A percentile compares a stretch with the other conserved stretches of the same genome.
These are phyloP conservation scores for Fusarium chlamydosporum DNA, from an alignment of 2,329 filamentous ascomycete species.

Conservation along the genomic window DNA sequence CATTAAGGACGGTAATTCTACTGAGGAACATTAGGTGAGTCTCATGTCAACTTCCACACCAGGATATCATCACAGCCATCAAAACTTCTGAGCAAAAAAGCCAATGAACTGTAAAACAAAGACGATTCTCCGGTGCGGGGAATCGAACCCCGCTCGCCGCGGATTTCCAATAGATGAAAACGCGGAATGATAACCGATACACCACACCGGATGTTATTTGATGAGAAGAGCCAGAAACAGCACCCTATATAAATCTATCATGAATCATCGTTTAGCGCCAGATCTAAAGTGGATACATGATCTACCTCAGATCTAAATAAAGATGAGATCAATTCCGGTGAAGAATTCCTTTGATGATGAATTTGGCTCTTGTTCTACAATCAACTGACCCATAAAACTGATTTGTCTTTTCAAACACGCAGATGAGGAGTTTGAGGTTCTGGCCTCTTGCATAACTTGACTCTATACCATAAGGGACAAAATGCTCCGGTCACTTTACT, in stretches of 20 bases:
- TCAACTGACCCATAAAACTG: no score
- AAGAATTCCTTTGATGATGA: no score
- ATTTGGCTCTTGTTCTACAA: no score
- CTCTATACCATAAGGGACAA: background rate
- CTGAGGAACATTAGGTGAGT: no score
- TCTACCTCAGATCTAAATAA: no score
- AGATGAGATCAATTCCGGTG: no score
- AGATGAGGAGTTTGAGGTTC: no score
- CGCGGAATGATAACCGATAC: slow-evolving; percentile 40
- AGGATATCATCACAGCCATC: no score
- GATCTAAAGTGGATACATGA: background rate
- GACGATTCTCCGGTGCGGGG: slow-evolving; percentile 27
- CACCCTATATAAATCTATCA: background rate
- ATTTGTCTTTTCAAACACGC: no score
- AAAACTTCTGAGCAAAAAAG: background rate
- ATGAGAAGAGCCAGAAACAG: background rate
- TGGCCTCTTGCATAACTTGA: no score
- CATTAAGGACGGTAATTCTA: no score
- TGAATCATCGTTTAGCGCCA: background rate
- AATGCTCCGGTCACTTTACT: background rate
- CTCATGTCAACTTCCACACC: no score
- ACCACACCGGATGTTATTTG: slow-evolving; percentile 31
- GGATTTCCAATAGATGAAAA: slow-evolving; percentile 17
- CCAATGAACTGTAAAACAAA: background rate
- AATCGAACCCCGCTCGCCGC: slow-evolving; percentile 39